A percentile compares a stretch with the other conserved stretches of the same genome.
Conservation (phyloP, 192 early-diverging fungal genomes). For the Glomus cerebriforme region DNA sequence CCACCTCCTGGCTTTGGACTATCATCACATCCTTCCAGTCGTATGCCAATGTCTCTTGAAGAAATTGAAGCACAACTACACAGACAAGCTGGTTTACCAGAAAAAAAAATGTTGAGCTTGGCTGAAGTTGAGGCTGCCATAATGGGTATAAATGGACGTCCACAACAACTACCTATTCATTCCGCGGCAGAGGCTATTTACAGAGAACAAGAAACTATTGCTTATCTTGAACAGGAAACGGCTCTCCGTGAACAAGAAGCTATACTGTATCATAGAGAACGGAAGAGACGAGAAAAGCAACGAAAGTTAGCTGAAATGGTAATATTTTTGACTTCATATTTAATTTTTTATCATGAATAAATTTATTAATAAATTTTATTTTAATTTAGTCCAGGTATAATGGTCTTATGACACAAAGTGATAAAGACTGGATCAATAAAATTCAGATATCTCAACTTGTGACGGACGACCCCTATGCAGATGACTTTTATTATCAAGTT, state of each 20-base stretch:
- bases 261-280: slow-evolving; percentile 39
- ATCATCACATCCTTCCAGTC: slow-evolving; percentile 31
- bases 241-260: slow-evolving; percentile 36
- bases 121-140: slow-evolving; percentile 73
- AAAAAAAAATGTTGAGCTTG: slow-evolving; percentile 64
- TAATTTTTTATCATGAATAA: slow-evolving; percentile 8
- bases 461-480: slow-evolving; percentile 86
- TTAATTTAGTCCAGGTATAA: slow-evolving; percentile 71
- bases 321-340: neutral
- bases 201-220: neutral
- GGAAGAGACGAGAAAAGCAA: slow-evolving; percentile 41
- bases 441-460: slow-evolving; percentile 96
- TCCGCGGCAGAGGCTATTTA: slow-evolving; percentile 33
- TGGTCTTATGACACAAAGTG: slow-evolving; percentile 88
- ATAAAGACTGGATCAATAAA: slow-evolving; percentile 92
- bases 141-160: slow-evolving; percentile 41
- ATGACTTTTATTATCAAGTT: slow-evolving; percentile 97
- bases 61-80: slow-evolving; percentile 59
- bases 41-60: slow-evolving; percentile 39
- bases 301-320: slow-evolving; percentile 32
- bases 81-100: slow-evolving; percentile 38
- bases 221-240: slow-evolving; percentile 31
- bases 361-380: neutral
- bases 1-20: slow-evolving; percentile 32
- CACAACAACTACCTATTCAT: slow-evolving; percentile 44